Conservation (phyloP, 306 rosid genomes). For the Gleditsia sinensis region DNA sequence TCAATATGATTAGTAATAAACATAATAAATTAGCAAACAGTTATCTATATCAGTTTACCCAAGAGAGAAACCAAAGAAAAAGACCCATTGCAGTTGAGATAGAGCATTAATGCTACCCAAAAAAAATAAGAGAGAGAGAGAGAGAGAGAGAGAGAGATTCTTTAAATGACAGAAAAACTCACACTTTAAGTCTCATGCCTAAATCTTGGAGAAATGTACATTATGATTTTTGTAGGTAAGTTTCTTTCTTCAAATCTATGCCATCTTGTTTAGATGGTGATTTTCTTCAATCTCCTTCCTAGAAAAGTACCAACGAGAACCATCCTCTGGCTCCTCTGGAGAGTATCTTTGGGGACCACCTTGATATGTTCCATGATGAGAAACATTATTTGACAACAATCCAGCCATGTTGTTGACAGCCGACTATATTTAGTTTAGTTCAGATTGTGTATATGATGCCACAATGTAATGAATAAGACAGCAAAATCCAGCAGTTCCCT, state of each 20-base stretch:
- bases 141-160: not conserved
- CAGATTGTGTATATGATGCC: conserved; percentile 24
- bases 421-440: conserved; percentile 33
- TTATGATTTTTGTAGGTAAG: conserved; percentile 89
- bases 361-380: conserved; percentile 50
- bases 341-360: conserved; percentile 44
- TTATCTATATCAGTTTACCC: not conserved
- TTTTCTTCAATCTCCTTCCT: conserved; percentile 88
- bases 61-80: conserved; percentile 6
- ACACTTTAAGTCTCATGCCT: conserved; percentile 98
- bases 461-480: not conserved
- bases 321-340: conserved; percentile 48
- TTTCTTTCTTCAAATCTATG: conserved; percentile 90
- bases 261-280: conserved; percentile 91
- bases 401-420: conserved; percentile 45
- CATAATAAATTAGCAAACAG: not conserved
- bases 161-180: conserved; percentile 43
- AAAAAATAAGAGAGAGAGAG: not conserved
- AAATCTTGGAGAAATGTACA: conserved; percentile 92
- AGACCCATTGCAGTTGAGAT: conserved; percentile 17
- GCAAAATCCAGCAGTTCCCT: not conserved
- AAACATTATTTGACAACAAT: conserved; percentile 44
- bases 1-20: conserved; percentile 4
- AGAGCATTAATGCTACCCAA: conserved; percentile 8
- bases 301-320: conserved; percentile 81